A percentile compares a stretch with the other conserved stretches of the same genome.
phyloP scores from a whole-genome alignment of 78 protist genomes.

The Dictyostelium citrinum region DNA sequence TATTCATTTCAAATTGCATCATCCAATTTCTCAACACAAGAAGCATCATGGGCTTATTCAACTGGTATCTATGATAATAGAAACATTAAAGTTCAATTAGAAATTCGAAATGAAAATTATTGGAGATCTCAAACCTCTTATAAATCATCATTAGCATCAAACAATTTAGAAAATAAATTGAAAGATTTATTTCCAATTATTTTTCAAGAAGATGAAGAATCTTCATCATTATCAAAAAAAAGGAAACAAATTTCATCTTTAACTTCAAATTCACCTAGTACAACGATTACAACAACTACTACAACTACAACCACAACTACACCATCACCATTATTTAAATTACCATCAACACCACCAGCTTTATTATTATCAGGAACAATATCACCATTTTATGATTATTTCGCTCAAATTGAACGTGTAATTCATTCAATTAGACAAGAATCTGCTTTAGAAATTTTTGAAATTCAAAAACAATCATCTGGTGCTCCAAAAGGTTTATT shows the following conservation, averaged over 20 bases:
- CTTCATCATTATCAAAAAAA: conserved; percentile 7
- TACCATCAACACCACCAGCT: conserved; percentile 4
- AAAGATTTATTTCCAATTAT: conserved; percentile 21
- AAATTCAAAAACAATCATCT: conserved; percentile 51
- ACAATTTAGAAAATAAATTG: conserved; percentile 28
- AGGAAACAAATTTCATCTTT: conserved; percentile 39
- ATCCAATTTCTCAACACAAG: neutral
- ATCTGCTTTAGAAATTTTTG: conserved; percentile 29
- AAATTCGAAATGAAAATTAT: conserved; percentile 10
- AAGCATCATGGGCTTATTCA: conserved; percentile 26
- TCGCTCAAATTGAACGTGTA: conserved; percentile 17
- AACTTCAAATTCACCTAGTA: neutral
- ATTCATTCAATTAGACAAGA: conserved; percentile 30
- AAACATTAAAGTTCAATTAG: neutral
- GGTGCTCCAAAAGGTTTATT: conserved; percentile 31
- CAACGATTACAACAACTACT: neutral
- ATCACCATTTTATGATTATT: conserved; percentile 2
- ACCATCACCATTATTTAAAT: conserved; percentile 36
- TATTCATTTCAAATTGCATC: conserved; percentile 7
- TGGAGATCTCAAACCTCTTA: conserved; percentile 53
- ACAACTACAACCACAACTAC: conserved; percentile 2
- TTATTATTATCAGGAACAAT: neutral
- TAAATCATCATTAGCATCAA: conserved; percentile 13
- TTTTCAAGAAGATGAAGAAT: neutral
- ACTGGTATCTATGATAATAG: conserved; percentile 27